Base-by-base conservation (phyloP, 2,329 filamentous ascomycete species). In the Colletotrichum sp. region DNA sequence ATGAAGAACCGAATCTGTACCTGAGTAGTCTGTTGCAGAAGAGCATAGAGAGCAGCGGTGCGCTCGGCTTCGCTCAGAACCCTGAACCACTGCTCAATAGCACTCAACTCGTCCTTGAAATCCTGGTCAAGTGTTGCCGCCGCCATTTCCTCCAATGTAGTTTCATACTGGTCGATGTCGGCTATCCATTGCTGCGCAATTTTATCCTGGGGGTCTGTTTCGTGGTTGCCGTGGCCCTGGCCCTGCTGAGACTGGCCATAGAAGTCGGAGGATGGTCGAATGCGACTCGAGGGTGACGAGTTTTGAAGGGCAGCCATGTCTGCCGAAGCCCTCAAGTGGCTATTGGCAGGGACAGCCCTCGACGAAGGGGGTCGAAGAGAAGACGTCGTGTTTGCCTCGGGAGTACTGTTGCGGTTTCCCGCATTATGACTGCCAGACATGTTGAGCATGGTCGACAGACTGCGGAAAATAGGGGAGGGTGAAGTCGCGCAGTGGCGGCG, bases 1-100 rank as follows among this genome's bases (percentile, higher is more conserved):
- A 99, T 99, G 87, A 99, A 99, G 90, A 99, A 99, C 71, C 97
- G 93, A 83, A 99, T 98, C 87, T 99, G 97, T 77, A 99, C 96
- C 86, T 99, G 97, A 6, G 97, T 99, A 7, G 97, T 99, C 89
- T 99, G 97, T 88, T 99, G 97, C 76, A 99, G 90, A 80, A 99
- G 89, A 77, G 97, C 96, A 84, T 99, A 99, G 74, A 99, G 88
- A 65, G 97, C 97, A 77, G 97, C 97, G 24, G 97, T 99, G 78
- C 97, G 92, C 87, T 99, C 97, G 32, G 97, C 96, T 87, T 99
- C 97, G 83, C 96, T 99, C 78, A 99, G 89, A 70, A 99, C 97
- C 77, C 96, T 94, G 86, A 99, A 99, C 97, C 97, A 99, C 89
- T 99, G 97, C 87, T 99, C 97, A 83, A 99, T 99, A 80, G 97